phyloP scores from a whole-genome alignment of 2,329 filamentous ascomycete genomes.

The Aspergillus pseudoterreus region DNA sequence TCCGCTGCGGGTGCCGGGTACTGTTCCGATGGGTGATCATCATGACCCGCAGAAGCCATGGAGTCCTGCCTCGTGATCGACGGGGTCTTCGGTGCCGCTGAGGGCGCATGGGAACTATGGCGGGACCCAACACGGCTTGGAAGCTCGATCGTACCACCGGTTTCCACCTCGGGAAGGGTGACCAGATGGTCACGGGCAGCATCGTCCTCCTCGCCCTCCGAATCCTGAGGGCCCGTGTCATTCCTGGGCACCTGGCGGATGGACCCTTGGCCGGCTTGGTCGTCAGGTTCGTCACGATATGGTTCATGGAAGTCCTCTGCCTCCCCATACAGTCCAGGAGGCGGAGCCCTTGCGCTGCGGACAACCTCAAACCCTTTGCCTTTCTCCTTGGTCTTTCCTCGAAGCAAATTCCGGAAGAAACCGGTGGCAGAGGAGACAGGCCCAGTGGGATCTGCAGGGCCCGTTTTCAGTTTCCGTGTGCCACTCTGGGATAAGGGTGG shows the following conservation, averaged over 20 bases:
- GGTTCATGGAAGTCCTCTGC: conserved; percentile 62
- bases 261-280: conserved; percentile 19
- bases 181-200: conserved; percentile 34
- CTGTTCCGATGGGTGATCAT: conserved; percentile 7
- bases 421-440: conserved; percentile 84
- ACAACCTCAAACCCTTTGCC: conserved; percentile 97
- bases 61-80: conserved; percentile 70
- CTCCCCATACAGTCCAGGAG: conserved; percentile 60
- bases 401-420: conserved; percentile 78
- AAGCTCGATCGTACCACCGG: conserved; percentile 58
- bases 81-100: conserved; percentile 26
- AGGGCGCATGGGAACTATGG: conserved; percentile 46
- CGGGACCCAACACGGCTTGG: conserved; percentile 62
- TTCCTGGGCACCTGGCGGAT: conserved; percentile 13
- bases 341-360: conserved; percentile 79
- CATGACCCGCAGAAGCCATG: conserved; percentile 10
- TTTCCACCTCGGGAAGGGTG: conserved; percentile 58
- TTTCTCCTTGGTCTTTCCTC: conserved; percentile 87
- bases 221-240: background rate
- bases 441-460: conserved; percentile 89
- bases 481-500: conserved; percentile 79
- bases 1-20: conserved; percentile 14
- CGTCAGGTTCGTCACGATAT: conserved; percentile 54
- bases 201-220: conserved; percentile 8
- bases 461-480: conserved; percentile 83